Conservation (phyloP, 106 monocot genomes). For the Dactylorhiza incarnata region DNA sequence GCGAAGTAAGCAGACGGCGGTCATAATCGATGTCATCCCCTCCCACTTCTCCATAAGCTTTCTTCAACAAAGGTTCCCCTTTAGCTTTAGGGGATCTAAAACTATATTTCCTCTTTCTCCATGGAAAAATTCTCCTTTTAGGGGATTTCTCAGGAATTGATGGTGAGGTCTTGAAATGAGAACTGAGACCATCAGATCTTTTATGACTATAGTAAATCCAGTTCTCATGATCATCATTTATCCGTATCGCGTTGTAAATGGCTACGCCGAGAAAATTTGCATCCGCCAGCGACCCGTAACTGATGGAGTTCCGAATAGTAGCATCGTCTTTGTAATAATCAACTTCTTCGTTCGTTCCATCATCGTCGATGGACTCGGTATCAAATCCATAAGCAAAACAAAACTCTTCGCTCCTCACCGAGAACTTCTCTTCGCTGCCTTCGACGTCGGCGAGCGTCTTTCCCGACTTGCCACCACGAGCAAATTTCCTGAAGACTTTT, state of each 20-base stretch:
- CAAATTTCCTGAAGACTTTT: conserved; percentile 36
- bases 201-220: conserved; percentile 50
- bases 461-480: conserved; percentile 27
- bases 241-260: neutral
- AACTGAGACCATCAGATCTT: conserved; percentile 21
- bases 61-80: conserved; percentile 77
- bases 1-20: conserved; percentile 46
- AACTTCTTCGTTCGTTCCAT: conserved; percentile 31
- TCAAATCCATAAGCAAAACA: neutral
- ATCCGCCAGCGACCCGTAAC: conserved; percentile 61
- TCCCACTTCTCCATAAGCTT: conserved; percentile 59
- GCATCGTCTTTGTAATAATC: conserved; percentile 30
- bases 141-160: conserved; percentile 16
- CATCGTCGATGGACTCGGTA: conserved; percentile 14
- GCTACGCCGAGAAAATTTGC: conserved; percentile 32
- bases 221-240: conserved; percentile 18
- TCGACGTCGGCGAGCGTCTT: conserved; percentile 34
- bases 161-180: conserved; percentile 8
- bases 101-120: conserved; percentile 44
- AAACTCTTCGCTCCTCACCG: neutral
- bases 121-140: conserved; percentile 40
- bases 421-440: conserved; percentile 20
- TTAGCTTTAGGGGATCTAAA: conserved; percentile 52
- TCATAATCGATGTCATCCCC: conserved; percentile 89
- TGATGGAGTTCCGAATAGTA: conserved; percentile 71